phyloP scores from a whole-genome alignment of 108 stramenopile species.

The Cylindrotheca fusiformis region DNA sequence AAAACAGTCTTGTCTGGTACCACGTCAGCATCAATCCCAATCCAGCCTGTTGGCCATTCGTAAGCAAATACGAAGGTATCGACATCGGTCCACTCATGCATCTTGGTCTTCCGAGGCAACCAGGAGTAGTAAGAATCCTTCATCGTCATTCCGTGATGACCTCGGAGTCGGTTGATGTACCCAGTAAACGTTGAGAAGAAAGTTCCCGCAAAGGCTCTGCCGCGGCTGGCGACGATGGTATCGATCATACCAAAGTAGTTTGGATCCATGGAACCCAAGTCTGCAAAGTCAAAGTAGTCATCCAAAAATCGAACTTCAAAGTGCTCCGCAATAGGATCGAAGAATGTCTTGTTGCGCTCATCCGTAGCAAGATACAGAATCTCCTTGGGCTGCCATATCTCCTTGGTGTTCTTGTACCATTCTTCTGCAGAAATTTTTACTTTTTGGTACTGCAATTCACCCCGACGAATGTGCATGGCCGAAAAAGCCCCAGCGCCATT shows the following conservation, averaged over 20 bases:
- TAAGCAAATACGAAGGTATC: constrained; percentile 39
- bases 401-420: constrained; percentile 76
- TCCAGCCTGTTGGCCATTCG: constrained; percentile 76
- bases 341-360: constrained; percentile 76
- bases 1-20: constrained; percentile 51
- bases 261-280: constrained; percentile 67
- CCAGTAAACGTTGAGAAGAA: constrained; percentile 93
- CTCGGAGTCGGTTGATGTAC: constrained; percentile 86
- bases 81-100: constrained; percentile 53
- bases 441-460: constrained; percentile 87
- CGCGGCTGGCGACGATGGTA: constrained; percentile 85
- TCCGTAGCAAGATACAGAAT: constrained; percentile 86
- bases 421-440: constrained; percentile 69
- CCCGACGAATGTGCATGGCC: constrained; percentile 82
- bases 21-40: constrained; percentile 72
- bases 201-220: constrained; percentile 85
- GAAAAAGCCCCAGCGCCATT: constrained; percentile 69
- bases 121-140: constrained; percentile 65
- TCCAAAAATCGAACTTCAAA: constrained; percentile 72
- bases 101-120: constrained; percentile 49
- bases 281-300: constrained; percentile 66
- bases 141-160: constrained; percentile 76
- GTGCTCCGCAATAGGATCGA: constrained; percentile 67
- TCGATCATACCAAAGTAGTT: constrained; percentile 94
- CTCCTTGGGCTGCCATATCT: constrained; percentile 53